Evolutionary conservation across 176 grass and related monocot genomes (phyloP).

Genomic region (Oryza glumipatula): DNA sequence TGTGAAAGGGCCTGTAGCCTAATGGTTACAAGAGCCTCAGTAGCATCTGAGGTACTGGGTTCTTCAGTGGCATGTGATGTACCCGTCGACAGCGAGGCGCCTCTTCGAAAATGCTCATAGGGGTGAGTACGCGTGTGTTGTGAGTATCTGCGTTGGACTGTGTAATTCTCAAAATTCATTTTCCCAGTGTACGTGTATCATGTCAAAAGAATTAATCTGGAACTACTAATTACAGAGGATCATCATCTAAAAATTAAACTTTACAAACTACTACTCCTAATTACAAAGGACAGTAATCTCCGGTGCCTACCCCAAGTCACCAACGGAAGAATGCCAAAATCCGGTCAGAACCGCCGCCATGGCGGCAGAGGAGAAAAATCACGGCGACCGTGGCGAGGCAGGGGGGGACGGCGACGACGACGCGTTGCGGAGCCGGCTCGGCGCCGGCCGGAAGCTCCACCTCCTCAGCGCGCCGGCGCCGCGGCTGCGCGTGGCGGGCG

Average conservation of each 20-base stretch:
- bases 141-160: too few relatives aligned
- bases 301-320: background rate
- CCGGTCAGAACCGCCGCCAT: background rate
- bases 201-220: background rate
- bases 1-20: too few relatives aligned
- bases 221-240: background rate
- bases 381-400: slow-evolving; percentile 35
- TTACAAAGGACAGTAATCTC: background rate
- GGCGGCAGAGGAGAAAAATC: background rate
- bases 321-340: background rate
- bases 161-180: too few relatives aligned
- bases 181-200: background rate
- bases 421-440: slow-evolving; percentile 69
- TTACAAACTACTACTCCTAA: background rate
- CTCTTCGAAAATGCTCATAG: too few relatives aligned
- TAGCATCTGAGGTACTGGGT: too few relatives aligned
- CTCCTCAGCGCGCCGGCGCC: slow-evolving; percentile 38
- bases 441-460: slow-evolving; percentile 74
- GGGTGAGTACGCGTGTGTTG: too few relatives aligned
- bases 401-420: slow-evolving; percentile 8
- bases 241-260: background rate
- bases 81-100: too few relatives aligned
- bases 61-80: too few relatives aligned
- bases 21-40: too few relatives aligned
- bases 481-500: slow-evolving; percentile 37